phyloP scores from a whole-genome alignment of 441 rosid species.

The Lepidium campestre region DNA sequence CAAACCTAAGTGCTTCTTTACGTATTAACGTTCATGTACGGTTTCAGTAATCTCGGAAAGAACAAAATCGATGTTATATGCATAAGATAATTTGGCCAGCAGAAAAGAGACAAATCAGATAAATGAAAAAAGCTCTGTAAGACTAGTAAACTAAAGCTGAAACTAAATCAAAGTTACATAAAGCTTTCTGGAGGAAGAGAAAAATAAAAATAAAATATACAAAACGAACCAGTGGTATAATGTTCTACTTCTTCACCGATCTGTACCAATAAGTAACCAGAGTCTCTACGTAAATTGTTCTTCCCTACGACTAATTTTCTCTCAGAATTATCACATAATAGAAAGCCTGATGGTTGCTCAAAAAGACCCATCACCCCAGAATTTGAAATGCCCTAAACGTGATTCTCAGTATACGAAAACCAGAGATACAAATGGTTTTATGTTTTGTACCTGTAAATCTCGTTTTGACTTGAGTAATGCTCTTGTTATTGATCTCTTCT shows the following conservation, averaged over 20 bases:
- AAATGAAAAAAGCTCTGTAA: not conserved
- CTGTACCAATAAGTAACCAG: constrained; percentile 28
- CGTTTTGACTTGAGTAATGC: not conserved
- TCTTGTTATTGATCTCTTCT: constrained; percentile 37
- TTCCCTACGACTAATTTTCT: constrained; percentile 26
- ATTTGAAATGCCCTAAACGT: constrained; percentile 8
- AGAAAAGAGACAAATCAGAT: not conserved
- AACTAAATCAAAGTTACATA: constrained; percentile 16
- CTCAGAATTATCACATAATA: constrained; percentile 24
- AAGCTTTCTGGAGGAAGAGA: constrained; percentile 15
- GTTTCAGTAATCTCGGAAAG: not conserved
- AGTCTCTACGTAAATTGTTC: constrained; percentile 19
- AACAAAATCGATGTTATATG: not conserved
- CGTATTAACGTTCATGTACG: not conserved
- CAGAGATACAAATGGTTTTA: constrained; percentile 1
- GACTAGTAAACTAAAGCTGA: constrained; percentile 1
- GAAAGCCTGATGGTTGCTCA: constrained; percentile 30
- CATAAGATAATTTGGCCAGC: not conserved
- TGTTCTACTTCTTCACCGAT: constrained; percentile 20
- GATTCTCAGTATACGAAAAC: constrained; percentile 16
- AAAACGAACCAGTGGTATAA: constrained; percentile 23
- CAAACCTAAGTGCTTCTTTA: not conserved
- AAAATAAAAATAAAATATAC: not conserved
- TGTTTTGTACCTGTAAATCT: constrained; percentile 15
- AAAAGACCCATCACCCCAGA: constrained; percentile 26